phyloP scores from a whole-genome alignment of 345 rosid genomes.

The Physaria fendleri region DNA sequence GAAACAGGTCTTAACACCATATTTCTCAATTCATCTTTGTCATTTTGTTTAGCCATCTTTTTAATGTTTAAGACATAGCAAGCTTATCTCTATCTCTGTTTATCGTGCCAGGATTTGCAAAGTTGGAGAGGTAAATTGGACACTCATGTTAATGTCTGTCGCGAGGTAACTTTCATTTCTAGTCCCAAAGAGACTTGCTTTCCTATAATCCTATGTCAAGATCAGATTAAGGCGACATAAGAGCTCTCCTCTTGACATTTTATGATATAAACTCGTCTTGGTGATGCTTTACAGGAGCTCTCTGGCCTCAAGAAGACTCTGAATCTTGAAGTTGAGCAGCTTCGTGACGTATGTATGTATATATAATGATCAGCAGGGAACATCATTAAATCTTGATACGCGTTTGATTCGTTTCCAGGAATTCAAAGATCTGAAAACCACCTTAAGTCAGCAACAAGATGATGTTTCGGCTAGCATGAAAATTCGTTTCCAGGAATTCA shows the following conservation, averaged over 20 bases:
- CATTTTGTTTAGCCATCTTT: background rate
- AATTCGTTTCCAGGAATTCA: slow-evolving; percentile 83
- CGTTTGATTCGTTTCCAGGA: slow-evolving; percentile 35
- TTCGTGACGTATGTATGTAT: slow-evolving; percentile 29
- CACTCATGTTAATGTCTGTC: slow-evolving; percentile 81
- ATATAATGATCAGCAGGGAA: background rate
- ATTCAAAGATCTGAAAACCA: slow-evolving; percentile 63
- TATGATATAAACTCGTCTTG: background rate
- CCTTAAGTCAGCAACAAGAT: slow-evolving; percentile 79
- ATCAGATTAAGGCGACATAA: background rate
- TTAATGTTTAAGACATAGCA: background rate
- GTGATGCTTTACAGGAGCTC: slow-evolving; percentile 52
- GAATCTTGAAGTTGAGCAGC: slow-evolving; percentile 75
- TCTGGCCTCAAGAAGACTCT: slow-evolving; percentile 64
- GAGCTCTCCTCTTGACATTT: background rate
- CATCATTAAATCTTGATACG: background rate
- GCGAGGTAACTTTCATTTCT: slow-evolving; percentile 45
- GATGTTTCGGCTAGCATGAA: slow-evolving; percentile 61
- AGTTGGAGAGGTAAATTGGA: slow-evolving; percentile 90
- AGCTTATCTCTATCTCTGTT: background rate
- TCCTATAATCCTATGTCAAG: background rate
- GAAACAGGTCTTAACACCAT: slow-evolving; percentile 46
- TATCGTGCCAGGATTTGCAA: slow-evolving; percentile 68
- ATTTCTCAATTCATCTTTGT: background rate
- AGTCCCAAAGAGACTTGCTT: background rate